Base-by-base conservation (phyloP, 2,329 filamentous ascomycete genomes). In the Ambrosiella cleistominuta region DNA sequence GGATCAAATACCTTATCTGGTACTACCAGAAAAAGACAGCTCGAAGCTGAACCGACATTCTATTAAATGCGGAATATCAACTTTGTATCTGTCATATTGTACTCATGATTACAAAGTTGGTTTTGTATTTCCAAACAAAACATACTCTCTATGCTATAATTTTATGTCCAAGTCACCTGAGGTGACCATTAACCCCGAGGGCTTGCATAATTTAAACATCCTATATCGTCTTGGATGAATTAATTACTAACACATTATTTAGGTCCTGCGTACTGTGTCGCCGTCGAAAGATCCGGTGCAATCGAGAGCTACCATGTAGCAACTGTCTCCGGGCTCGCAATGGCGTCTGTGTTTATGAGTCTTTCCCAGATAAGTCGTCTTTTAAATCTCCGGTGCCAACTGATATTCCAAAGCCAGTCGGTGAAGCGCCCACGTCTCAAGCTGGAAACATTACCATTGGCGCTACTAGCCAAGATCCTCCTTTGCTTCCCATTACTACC, bases 271-370 rank as follows among this genome's bases (percentile, higher is more conserved):
- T 67, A 7, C 65, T 71, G 5, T 74, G 72, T 59, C 66, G 72
- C 8, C 66, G 65, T n/a, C 70, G 72, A 54, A 75, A 75, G 61
- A 68, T 74, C 13, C 66, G 68, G n/a, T 75, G 72, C 57, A 68
- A 74, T 57, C 66, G 70, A 38, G 66, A 69, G 27, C 62, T 62
- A 2, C 72, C 72, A 0, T 75, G 72, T 60, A 66, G 65, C 59
- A 73, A 73, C 59, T 74, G 72, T 55, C 58, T 69, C 3, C 66
- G 68, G 7, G 69, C 71, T n/a, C 68, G 65, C 57, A 68, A 61
- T 3, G 64, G 63, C 1, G 62, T 64, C 2, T 73, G 71, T 49
- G 52, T 58, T 27, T 58, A 58, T 15, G 57, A 58, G 8, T 51
- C 57, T 6, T 58, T 57, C 13, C 45, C 57, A 19, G 35, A 36